Base-by-base conservation (phyloP, 1,284 basidiomycete genomes). In the Meira miltonrushii region DNA sequence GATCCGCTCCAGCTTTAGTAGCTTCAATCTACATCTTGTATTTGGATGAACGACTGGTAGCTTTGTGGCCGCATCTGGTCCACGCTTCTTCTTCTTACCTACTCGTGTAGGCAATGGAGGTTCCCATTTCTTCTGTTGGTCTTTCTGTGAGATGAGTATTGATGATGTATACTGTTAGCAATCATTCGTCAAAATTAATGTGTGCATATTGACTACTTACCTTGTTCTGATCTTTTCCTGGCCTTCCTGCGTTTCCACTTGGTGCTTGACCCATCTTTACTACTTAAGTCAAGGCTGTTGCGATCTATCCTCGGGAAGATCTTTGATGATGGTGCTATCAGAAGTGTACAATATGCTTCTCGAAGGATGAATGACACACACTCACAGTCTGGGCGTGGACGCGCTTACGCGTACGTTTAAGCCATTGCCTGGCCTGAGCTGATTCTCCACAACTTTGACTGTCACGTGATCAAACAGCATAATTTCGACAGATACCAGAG, bases 91-190 rank as follows among this genome's bases (percentile, higher is more conserved):
- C 84, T 89, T 92, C 85, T 94, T 95, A 58, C 95, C 95, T 39
- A 97, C 90, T 59, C 92, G 88, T 39, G 95, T 97, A 11, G 95
- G 94, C 55, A 97, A 85, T 65, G 95, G 95, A 11, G 95, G 93
- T 80, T 98, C 95, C 93, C 94, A 99, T 82, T 97, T 96, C 85
- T 94, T 92, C 73, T 77, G 72, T 61, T 77, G 71, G 54, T 77
- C 72, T 84, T 92, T 90, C 82, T 87, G 39, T 37, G 15, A 1
- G 9, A 17, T 5, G 46, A 28, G n/a, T 19, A n/a, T 15, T 37
- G 52, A 28, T 51, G 17, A 54, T 9, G 23, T 37, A 51, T 33
- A 4, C 28, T 4, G 28, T 33, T 8, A 33, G 28, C 28, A 33
- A 21, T 4, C 17, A 23, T 23, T 23, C 43, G 9, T 44, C 43